These are phyloP conservation scores for Carallia pectinifolia DNA, from an alignment of 345 rosid genomes.

Conservation along the genomic window DNA sequence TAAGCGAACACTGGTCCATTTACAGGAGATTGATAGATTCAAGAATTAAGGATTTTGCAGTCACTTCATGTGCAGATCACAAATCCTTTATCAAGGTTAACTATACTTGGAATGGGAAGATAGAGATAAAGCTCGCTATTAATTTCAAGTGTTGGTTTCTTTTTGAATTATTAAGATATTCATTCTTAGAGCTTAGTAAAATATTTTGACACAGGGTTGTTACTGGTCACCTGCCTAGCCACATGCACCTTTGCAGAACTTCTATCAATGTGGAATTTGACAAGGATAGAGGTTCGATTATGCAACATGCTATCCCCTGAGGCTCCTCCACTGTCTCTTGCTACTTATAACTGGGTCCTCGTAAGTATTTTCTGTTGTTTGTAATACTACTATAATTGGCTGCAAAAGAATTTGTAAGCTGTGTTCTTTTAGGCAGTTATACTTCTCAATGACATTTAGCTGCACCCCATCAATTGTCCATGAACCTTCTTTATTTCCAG, in stretches of 20 bases:
- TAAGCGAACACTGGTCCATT: not conserved
- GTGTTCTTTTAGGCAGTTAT: not conserved
- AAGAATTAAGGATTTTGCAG: not conserved
- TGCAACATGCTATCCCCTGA: conserved; percentile 96
- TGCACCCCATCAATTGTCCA: not conserved
- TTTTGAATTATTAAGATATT: conserved; percentile 15
- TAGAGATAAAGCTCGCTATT: not conserved
- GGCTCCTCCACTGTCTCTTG: conserved; percentile 85
- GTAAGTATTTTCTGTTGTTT: conserved; percentile 45
- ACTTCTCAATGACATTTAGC: not conserved
- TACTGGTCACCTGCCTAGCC: conserved; percentile 63
- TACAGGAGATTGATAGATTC: too few species aligned
- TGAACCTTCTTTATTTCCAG: not conserved
- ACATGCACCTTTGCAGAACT: conserved; percentile 72
- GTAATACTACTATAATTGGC: not conserved
- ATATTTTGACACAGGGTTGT: conserved; percentile 59
- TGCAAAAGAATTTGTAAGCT: not conserved
- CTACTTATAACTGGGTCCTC: conserved; percentile 89
- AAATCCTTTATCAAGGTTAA: not conserved
- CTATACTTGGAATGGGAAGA: not conserved
- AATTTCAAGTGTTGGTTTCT: not conserved
- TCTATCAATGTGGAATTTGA: conserved; percentile 96
- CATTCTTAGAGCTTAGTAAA: conserved; percentile 29
- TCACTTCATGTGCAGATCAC: not conserved
- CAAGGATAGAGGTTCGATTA: conserved; percentile 86